phyloP scores from a whole-genome alignment of 176 grass and related monocot species.

The Musa acuminata region DNA sequence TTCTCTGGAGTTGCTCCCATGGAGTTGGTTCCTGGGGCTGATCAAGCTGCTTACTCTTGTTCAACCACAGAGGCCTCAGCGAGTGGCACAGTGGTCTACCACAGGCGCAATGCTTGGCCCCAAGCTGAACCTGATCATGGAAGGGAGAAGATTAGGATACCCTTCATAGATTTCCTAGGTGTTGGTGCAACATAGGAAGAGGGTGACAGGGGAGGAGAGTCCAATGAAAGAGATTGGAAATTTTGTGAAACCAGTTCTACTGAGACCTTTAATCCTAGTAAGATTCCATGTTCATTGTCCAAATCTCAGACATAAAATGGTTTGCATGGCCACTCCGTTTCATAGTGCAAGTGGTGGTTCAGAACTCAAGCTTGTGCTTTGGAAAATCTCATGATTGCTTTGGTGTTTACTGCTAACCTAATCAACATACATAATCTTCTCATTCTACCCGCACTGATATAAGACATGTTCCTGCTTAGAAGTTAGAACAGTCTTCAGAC shows the following conservation, averaged over 20 bases:
- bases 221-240: background rate
- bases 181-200: constrained; percentile 11
- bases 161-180: constrained; percentile 16
- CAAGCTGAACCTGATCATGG: background rate
- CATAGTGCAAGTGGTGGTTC: too few species aligned
- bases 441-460: too few species aligned
- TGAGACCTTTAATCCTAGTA: background rate
- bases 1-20: background rate
- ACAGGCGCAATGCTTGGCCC: background rate
- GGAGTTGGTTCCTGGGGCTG: background rate
- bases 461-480: too few species aligned
- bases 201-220: background rate
- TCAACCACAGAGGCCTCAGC: background rate
- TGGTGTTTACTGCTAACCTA: too few species aligned
- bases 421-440: too few species aligned
- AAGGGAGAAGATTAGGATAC: constrained; percentile 6
- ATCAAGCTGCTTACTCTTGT: background rate
- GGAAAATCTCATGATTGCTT: too few species aligned
- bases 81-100: background rate
- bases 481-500: too few species aligned
- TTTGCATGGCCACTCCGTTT: too few species aligned
- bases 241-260: background rate
- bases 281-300: background rate
- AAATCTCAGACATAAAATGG: too few species aligned
- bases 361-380: too few species aligned